These are phyloP conservation scores for Solanum chmielewskii DNA, from an alignment of 257 asterid genomes.

Conservation along the genomic window DNA sequence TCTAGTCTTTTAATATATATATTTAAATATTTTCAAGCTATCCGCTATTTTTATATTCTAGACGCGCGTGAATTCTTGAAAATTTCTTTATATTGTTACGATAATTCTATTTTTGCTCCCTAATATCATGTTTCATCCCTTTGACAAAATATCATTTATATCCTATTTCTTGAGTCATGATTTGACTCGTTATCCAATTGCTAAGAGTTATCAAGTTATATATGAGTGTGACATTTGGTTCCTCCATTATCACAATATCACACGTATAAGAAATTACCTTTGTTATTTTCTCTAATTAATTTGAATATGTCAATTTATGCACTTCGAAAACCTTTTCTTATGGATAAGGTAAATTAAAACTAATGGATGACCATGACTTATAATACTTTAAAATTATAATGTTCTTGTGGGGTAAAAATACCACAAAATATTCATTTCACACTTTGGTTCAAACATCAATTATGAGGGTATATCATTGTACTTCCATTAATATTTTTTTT, in stretches of 20 bases:
- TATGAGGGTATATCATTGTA: not conserved
- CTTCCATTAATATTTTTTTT: no score
- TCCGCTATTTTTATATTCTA: not conserved
- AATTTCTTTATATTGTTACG: not conserved
- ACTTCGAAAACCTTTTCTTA: not conserved
- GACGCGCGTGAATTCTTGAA: not conserved
- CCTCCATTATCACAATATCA: not conserved
- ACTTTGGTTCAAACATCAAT: not conserved
- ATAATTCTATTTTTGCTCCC: not conserved
- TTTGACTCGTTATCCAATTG: not conserved
- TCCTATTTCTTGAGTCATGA: not conserved
- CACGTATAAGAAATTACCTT: not conserved
- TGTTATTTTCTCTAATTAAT: not conserved
- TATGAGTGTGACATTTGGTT: not conserved
- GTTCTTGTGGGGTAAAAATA: not conserved
- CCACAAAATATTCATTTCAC: not conserved
- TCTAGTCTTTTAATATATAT: not conserved
- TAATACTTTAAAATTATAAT: not conserved
- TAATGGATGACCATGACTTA: not conserved
- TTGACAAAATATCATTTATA: not conserved
- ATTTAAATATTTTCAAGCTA: not conserved
- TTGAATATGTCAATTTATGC: not conserved
- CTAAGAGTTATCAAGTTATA: not conserved
- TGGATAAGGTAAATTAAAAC: not conserved
- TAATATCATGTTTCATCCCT: not conserved